Evolutionary conservation across 2,329 filamentous ascomycete genomes (phyloP).

Genomic region (Rachicladosporium sp.): DNA sequence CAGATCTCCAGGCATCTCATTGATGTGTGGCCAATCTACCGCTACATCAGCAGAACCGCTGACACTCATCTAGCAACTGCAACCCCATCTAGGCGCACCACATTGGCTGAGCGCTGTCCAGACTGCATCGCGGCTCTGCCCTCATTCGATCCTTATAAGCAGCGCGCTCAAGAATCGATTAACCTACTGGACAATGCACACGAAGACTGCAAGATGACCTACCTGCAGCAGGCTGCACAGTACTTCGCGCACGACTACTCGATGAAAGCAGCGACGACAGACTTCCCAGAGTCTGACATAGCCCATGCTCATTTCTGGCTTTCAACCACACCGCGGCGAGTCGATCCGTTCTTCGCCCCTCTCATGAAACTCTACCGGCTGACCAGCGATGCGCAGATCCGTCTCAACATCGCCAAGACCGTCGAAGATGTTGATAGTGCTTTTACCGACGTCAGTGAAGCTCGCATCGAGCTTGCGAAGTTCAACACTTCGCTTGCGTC

Average conservation of each 20-base stretch:
- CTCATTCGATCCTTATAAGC: neutral
- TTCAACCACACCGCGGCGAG: neutral
- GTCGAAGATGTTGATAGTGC: neutral
- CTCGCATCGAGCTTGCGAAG: neutral
- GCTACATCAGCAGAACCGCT: neutral
- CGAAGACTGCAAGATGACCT: neutral
- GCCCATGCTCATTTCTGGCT: constrained; percentile 4
- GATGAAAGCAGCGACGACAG: neutral
- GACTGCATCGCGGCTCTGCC: neutral
- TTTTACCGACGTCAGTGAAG: constrained; percentile 2
- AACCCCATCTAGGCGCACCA: neutral
- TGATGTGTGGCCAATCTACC: neutral
- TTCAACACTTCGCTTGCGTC: neutral
- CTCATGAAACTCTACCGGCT: neutral
- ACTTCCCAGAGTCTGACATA: neutral
- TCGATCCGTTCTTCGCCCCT: neutral
- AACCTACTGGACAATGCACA: neutral
- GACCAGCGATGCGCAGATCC: neutral
- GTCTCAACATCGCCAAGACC: neutral
- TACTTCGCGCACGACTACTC: constrained; percentile 1
- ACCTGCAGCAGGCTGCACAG: constrained; percentile 1
- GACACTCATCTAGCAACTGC: neutral
- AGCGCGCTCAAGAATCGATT: neutral
- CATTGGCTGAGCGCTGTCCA: neutral
- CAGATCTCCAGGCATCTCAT: neutral